These are phyloP conservation scores for Trichoderma breve DNA, from an alignment of 2,329 filamentous ascomycete genomes.

Conservation along the genomic window DNA sequence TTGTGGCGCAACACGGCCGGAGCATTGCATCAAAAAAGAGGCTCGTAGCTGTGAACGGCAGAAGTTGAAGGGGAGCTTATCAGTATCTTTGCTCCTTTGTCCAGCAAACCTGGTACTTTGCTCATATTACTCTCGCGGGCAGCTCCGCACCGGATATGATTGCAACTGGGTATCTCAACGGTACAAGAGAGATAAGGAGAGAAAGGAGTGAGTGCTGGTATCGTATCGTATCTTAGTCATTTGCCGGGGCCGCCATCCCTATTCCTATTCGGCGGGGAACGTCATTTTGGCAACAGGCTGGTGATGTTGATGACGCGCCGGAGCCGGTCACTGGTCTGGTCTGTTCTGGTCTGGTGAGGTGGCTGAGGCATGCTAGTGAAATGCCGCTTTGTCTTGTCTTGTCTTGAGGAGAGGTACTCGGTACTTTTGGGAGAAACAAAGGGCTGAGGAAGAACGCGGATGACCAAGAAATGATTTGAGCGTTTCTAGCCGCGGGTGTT, in stretches of 20 bases:
- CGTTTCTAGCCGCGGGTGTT: not conserved
- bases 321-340: slow-evolving; percentile 16
- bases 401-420: not conserved
- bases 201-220: slow-evolving; percentile 1
- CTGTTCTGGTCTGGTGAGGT: slow-evolving; percentile 19
- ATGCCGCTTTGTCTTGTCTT: not conserved
- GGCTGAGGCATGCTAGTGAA: slow-evolving; percentile 6
- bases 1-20: slow-evolving; percentile 15
- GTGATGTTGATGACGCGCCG: slow-evolving; percentile 20
- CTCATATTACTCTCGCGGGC: not conserved
- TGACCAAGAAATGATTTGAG: not conserved
- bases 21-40: not conserved
- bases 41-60: not conserved
- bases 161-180: not conserved
- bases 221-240: not conserved
- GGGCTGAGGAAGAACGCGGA: not conserved
- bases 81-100: not conserved
- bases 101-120: not conserved
- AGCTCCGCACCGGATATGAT: not conserved
- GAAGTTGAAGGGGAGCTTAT: not conserved
- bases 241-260: not conserved
- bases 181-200: not conserved
- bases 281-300: slow-evolving; percentile 18
- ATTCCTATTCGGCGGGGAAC: slow-evolving; percentile 16
- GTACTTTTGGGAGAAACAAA: not conserved